Evolutionary conservation across 176 grass and related monocot genomes (phyloP).

Genomic region (Carex parvula): DNA sequence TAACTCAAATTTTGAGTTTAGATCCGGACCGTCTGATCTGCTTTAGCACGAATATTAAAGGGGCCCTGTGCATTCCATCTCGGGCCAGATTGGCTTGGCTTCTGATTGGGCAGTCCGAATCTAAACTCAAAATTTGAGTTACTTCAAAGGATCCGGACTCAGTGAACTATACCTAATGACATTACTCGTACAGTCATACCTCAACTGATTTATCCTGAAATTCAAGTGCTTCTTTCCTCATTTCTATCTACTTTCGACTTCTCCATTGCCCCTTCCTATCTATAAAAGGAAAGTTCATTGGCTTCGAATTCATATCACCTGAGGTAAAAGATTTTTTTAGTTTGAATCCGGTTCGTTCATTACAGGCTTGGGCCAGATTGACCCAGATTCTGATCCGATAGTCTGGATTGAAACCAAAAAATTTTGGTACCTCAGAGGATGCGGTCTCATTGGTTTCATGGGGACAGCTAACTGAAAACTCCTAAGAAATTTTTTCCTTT

Average conservation of each 20-base stretch:
- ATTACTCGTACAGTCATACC: neutral
- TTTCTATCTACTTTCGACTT: neutral
- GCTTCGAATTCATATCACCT: neutral
- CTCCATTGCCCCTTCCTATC: neutral
- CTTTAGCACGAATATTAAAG: too few relatives aligned
- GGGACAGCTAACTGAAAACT: neutral
- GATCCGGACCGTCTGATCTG: neutral
- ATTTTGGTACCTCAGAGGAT: too few relatives aligned
- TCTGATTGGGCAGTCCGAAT: too few relatives aligned
- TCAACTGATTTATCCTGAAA: neutral
- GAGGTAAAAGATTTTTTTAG: too few relatives aligned
- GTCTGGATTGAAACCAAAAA: too few relatives aligned
- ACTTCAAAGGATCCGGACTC: neutral
- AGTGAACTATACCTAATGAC: too few relatives aligned
- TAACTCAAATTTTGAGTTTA: neutral
- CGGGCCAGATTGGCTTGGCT: too few relatives aligned
- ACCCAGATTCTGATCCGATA: too few relatives aligned
- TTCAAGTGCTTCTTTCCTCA: neutral
- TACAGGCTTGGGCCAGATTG: too few relatives aligned
- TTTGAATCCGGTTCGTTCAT: too few relatives aligned
- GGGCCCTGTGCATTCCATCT: too few relatives aligned
- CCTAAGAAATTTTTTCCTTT: neutral
- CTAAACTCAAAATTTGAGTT: constrained; percentile 56
- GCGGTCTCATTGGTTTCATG: neutral
- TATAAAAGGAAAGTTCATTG: neutral